A percentile compares a stretch with the other conserved stretches of the same genome.
These are phyloP conservation scores for Fraxinus americana DNA, from an alignment of 257 asterid genomes.

Conservation along the genomic window DNA sequence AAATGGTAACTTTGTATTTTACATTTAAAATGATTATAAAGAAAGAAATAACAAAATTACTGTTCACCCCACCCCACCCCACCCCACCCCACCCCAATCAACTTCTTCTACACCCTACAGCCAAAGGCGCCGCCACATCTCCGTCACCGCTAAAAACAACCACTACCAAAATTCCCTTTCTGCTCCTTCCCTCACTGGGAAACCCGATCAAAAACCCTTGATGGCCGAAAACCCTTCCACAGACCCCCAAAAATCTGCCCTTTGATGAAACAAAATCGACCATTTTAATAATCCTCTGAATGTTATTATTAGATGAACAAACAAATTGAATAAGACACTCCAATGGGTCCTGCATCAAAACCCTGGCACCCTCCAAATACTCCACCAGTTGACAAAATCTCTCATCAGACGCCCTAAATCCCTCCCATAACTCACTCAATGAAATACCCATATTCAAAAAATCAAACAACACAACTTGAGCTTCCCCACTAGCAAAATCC, in stretches of 20 bases:
- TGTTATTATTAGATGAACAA: conserved; percentile 92
- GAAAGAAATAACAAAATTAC: too few relatives aligned
- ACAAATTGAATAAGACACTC: conserved; percentile 91
- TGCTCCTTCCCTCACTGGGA: too few relatives aligned
- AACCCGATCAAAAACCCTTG: too few relatives aligned
- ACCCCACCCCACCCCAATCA: too few relatives aligned
- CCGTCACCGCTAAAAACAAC: too few relatives aligned
- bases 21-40: too few relatives aligned
- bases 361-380: conserved; percentile 88
- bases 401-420: conserved; percentile 66
- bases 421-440: conserved; percentile 67
- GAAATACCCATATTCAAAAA: conserved; percentile 78
- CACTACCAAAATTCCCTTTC: too few relatives aligned
- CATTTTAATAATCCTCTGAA: conserved; percentile 83
- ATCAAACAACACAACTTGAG: conserved; percentile 49
- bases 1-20: too few relatives aligned
- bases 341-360: conserved; percentile 84
- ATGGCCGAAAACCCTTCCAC: conserved; percentile 51
- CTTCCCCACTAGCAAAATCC: conserved; percentile 32
- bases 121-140: too few relatives aligned
- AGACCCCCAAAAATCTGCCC: conserved; percentile 66
- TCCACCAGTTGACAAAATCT: conserved; percentile 73
- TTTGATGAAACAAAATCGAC: conserved; percentile 78
- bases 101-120: too few relatives aligned
- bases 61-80: too few relatives aligned